Evolutionary conservation across 2,329 filamentous ascomycete genomes (phyloP), one percentile per base, ranked within the genome.

Genomic region (Ophiostoma sp.): DNA sequence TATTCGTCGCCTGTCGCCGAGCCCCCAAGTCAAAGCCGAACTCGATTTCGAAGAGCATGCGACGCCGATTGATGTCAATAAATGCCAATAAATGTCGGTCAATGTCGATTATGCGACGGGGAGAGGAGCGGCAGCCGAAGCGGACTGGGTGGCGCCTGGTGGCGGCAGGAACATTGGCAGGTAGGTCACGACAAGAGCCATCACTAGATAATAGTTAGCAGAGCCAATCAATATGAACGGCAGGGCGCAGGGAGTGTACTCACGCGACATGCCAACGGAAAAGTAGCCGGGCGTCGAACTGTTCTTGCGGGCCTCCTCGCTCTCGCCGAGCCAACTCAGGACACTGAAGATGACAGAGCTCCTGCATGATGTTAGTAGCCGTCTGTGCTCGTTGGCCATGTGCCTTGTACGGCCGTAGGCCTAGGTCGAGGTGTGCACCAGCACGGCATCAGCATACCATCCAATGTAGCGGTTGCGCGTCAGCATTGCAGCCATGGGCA

Each of bases 401-500:
- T 27, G 23, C n/a, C 52, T 27, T 6, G n/a, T 57, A 57, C 52
- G 52, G 52, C 52, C 52, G 52, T 27, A 57, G 7, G 15, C 20
- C 20, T 27, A 11, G 17, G 57, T 15, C 57, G 27, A 27, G 10
- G 57, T 33, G 27, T 65, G 3, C 57, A 39, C 35, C 20, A 39
- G 60, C 60, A 65, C 31, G 17, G 33, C 60, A 65, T 48, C 27
- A 52, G 27, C 82, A 72, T 79, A 87, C 86, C 87, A 90, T 77
- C 87, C 87, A 71, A 90, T 81, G 76, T 87, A 95, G 85, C 92
- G 91, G 82, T 96, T 97, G 75, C 93, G 87, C 76, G 91, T 95
- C 79, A 97, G 95, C 85, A 97, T 96, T 73, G 94, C 94, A 71
- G 92, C 93, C 94, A 97, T 97, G 71, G 94, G 94, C 77, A 98